phyloP scores from a whole-genome alignment of 345 rosid species.

The Mangifera indica region DNA sequence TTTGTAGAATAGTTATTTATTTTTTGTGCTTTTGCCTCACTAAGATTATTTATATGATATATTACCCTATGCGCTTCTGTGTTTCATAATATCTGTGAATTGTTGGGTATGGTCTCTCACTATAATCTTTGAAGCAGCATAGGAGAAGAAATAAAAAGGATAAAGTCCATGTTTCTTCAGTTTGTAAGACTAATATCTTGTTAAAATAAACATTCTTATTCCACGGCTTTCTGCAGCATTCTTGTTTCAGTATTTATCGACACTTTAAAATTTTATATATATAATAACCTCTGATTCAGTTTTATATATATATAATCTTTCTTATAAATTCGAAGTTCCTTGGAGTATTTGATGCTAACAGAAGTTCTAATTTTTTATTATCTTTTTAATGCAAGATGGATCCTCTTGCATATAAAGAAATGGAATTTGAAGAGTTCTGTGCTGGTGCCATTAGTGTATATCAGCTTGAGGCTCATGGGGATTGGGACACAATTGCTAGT shows the following conservation, averaged over 20 bases:
- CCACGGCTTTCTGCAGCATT: background rate
- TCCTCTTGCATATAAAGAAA: conserved; percentile 56
- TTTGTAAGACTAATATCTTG: background rate
- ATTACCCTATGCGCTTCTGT: background rate
- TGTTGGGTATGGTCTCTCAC: background rate
- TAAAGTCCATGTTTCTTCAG: background rate
- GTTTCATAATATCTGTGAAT: background rate
- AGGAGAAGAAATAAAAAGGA: background rate
- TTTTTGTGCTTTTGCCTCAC: background rate
- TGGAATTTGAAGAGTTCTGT: conserved; percentile 88
- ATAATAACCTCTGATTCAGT: background rate
- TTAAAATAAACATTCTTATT: background rate
- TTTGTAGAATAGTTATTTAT: background rate
- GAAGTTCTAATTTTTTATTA: background rate
- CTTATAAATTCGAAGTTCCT: background rate
- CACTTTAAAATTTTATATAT: background rate
- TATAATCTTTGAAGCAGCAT: background rate
- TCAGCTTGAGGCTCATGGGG: conserved; percentile 84
- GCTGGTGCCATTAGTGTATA: conserved; percentile 81
- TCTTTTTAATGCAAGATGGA: conserved; percentile 55
- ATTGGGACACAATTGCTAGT: conserved; percentile 77
- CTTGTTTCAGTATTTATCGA: background rate
- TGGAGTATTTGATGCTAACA: background rate
- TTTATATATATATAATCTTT: background rate
- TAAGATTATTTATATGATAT: background rate